Conservation (phyloP, 2,329 filamentous ascomycete species). For the Beauveria varroae region DNA sequence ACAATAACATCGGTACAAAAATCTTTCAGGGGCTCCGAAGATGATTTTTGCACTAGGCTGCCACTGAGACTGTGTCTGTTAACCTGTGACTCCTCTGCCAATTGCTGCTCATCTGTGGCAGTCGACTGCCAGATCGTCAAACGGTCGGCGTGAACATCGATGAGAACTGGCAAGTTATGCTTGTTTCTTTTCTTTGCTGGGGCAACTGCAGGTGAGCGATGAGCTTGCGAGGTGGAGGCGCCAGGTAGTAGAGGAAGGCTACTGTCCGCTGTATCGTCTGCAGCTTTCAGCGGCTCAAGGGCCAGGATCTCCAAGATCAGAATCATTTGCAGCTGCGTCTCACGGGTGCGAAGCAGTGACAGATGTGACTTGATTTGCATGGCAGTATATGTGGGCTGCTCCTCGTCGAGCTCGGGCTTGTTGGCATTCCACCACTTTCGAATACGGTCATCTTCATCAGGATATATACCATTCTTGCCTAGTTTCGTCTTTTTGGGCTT, state of each 20-base stretch:
- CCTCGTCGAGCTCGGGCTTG: slow-evolving; percentile 42
- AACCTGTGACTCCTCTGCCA: slow-evolving; percentile 42
- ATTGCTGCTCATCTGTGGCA: slow-evolving; percentile 49
- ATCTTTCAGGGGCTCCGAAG: slow-evolving; percentile 59
- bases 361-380: slow-evolving; percentile 54
- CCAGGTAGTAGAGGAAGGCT: slow-evolving; percentile 39
- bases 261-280: slow-evolving; percentile 34
- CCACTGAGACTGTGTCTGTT: slow-evolving; percentile 24
- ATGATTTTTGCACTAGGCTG: slow-evolving; percentile 31
- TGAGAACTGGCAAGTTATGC: slow-evolving; percentile 55
- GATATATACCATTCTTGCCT: slow-evolving; percentile 62
- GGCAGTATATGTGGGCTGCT: slow-evolving; percentile 39
- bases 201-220: slow-evolving; percentile 22
- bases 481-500: slow-evolving; percentile 59
- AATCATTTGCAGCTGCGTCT: slow-evolving; percentile 76
- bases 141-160: slow-evolving; percentile 69
- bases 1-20: slow-evolving; percentile 77
- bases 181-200: slow-evolving; percentile 49
- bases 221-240: slow-evolving; percentile 26
- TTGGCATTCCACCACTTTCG: slow-evolving; percentile 62
- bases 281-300: slow-evolving; percentile 48
- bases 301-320: slow-evolving; percentile 70
- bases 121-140: slow-evolving; percentile 81
- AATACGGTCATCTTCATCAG: slow-evolving; percentile 56
- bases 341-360: slow-evolving; percentile 61